Percentiles rank a stretch among this genome's conserved stretches.
Evolutionary conservation across 805 yeast genomes (phyloP).

Genomic region (Monosporozyma yasuniensis): DNA sequence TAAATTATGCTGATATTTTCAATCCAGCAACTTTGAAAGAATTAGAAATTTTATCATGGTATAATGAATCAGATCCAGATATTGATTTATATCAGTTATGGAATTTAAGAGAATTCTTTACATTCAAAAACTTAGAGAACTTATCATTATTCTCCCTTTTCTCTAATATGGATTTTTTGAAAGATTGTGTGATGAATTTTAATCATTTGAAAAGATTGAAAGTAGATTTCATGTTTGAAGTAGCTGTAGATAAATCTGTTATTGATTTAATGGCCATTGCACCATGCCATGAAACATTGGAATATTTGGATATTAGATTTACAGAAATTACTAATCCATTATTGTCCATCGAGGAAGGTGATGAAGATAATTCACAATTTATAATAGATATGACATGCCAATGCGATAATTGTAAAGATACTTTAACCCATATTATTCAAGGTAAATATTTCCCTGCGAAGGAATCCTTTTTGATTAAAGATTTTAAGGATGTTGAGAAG

Average conservation of each 20-base stretch:
- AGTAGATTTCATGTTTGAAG: slow-evolving; percentile 29
- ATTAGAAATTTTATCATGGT: slow-evolving; percentile 34
- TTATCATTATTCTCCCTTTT: slow-evolving; percentile 30
- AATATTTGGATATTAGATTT: slow-evolving; percentile 29
- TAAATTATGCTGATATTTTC: slow-evolving; percentile 26
- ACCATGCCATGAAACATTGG: slow-evolving; percentile 19
- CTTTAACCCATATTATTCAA: slow-evolving; percentile 20
- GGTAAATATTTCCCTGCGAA: slow-evolving; percentile 25
- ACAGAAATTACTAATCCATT: slow-evolving; percentile 16
- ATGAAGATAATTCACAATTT: slow-evolving; percentile 13
- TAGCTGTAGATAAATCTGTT: slow-evolving; percentile 13
- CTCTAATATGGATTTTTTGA: slow-evolving; percentile 17
- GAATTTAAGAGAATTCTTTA: slow-evolving; percentile 24
- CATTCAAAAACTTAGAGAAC: slow-evolving; percentile 26
- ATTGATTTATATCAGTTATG: slow-evolving; percentile 17
- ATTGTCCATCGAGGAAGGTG: slow-evolving; percentile 14
- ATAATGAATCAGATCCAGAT: slow-evolving; percentile 14
- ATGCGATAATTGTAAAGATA: slow-evolving; percentile 23
- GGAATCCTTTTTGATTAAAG: slow-evolving; percentile 17
- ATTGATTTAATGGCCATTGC: slow-evolving; percentile 19
- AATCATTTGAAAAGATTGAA: slow-evolving; percentile 24
- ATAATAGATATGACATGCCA: slow-evolving; percentile 16
- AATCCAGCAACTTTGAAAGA: slow-evolving; percentile 23
- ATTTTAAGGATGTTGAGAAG: slow-evolving; percentile 17
- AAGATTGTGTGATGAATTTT: slow-evolving; percentile 21